Evolutionary conservation across 2,329 filamentous ascomycete genomes (phyloP), one percentile per base, ranked within the genome.

Genomic region (Grosmannia serpens): DNA sequence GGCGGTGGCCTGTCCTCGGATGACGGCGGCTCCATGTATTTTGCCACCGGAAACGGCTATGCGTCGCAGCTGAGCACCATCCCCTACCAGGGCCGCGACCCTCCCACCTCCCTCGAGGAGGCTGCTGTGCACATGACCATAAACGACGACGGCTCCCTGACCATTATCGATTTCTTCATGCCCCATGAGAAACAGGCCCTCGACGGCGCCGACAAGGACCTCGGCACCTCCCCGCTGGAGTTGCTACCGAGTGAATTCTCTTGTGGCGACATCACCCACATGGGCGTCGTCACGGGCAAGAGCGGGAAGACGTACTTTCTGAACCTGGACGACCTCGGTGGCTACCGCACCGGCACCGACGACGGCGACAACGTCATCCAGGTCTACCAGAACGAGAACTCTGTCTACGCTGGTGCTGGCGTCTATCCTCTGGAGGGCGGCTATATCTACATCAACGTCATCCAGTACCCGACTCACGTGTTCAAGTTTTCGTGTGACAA

Each of bases 401-500:
- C 76, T 1, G 75, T 77, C 2, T 79, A 77, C 60, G 69, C 75
- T 20, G 75, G 74, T 49, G 75, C 75, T 7, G 76, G 75, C 54
- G 73, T 75, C 2, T 74, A 75, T 65, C 76, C 76, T 4, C 64
- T 73, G 0, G 73, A 73, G 44, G 75, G 74, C 17, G 75, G 76
- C 22, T 78, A 77, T 62, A 70, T 79, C 56, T 78, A 77, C 65
- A 73, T 77, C 64, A 76, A 73, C 58, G 71, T 82, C 6, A 81
- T 83, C 57, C 74, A 77, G 63, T 78, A 77, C 63, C 73, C 76
- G 17, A 79, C 79, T 0, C 74, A 79, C 55, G 78, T 81, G 22
- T 83, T 82, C 72, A 79, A 82, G 62, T 83, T 83, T 65, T 75
- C 76, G 2, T 82, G 78, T 65, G 70, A 73, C 60, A 68, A 69